Evolutionary conservation across 2,329 filamentous ascomycete species (phyloP).

Genomic region (Ascochyta clinopodiicola): DNA sequence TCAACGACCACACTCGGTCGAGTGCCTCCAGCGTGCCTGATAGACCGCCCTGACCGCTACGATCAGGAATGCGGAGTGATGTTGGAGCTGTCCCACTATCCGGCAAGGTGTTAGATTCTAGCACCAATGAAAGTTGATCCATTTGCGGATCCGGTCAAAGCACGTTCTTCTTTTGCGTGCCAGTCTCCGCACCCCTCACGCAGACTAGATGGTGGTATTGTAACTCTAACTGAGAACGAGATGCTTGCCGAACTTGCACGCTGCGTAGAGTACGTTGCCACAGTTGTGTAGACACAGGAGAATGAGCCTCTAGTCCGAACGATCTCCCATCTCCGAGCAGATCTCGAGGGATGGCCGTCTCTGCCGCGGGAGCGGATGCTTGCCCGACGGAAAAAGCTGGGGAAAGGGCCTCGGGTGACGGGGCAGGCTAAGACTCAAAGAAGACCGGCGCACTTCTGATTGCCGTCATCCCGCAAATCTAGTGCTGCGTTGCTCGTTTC

Average conservation of each 20-base stretch:
- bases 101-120: too few relatives aligned
- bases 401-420: constrained; percentile 15
- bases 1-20: too few relatives aligned
- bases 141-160: background rate
- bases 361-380: constrained; percentile 14
- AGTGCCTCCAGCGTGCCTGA: too few relatives aligned
- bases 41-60: too few relatives aligned
- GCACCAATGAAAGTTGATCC: background rate
- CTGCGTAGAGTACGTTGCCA: background rate
- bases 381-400: constrained; percentile 30
- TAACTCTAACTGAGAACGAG: background rate
- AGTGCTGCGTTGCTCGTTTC: constrained; percentile 22
- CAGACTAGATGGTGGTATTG: background rate
- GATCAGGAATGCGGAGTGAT: too few relatives aligned
- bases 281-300: background rate
- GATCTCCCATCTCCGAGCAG: constrained; percentile 30
- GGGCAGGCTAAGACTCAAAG: constrained; percentile 4
- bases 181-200: constrained; percentile 11
- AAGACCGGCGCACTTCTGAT: constrained; percentile 16
- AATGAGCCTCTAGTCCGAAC: constrained; percentile 16
- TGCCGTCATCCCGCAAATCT: constrained; percentile 28
- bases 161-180: background rate
- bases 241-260: background rate
- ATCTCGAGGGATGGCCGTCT: constrained; percentile 27
- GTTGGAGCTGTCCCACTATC: too few relatives aligned